phyloP scores from a whole-genome alignment of 2,329 filamentous ascomycete genomes.

The Alternaria brassicae region DNA sequence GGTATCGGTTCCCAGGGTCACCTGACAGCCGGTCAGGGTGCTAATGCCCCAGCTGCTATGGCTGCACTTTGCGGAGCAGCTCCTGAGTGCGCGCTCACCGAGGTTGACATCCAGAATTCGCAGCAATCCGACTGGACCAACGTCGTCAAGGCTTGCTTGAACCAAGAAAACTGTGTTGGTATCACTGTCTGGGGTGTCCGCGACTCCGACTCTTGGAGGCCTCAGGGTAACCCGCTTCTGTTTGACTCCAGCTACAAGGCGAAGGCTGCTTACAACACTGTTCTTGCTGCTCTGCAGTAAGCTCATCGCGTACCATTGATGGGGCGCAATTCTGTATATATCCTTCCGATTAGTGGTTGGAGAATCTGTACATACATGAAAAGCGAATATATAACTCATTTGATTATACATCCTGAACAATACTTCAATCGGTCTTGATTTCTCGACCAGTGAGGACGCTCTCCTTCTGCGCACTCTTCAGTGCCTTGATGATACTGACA shows the following conservation, averaged over 20 bases:
- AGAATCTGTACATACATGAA: slow-evolving; percentile 15
- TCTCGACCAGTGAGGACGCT: slow-evolving; percentile 19
- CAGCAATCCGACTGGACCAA: slow-evolving; percentile 65
- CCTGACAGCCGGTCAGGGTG: slow-evolving; percentile 58
- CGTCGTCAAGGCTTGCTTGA: slow-evolving; percentile 65
- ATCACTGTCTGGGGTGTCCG: slow-evolving; percentile 69
- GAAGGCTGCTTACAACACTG: slow-evolving; percentile 52
- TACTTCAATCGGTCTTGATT: slow-evolving; percentile 6
- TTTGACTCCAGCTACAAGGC: slow-evolving; percentile 55
- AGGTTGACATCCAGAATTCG: slow-evolving; percentile 71
- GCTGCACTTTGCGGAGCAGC: slow-evolving; percentile 62
- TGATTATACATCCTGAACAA: neutral
- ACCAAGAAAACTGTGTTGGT: slow-evolving; percentile 67
- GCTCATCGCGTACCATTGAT: neutral
- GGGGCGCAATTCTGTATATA: slow-evolving; percentile 5
- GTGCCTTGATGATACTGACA: slow-evolving; percentile 36
- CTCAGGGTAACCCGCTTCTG: slow-evolving; percentile 51
- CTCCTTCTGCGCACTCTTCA: slow-evolving; percentile 29
- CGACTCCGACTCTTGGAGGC: slow-evolving; percentile 57
- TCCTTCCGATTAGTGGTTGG: neutral
- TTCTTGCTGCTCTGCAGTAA: slow-evolving; percentile 38
- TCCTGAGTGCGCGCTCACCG: slow-evolving; percentile 69
- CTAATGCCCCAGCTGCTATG: slow-evolving; percentile 57
- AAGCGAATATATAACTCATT: neutral
- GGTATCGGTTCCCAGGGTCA: slow-evolving; percentile 62